Conservation (phyloP, 352 stramenopile species). For the Phytopythium cucurbitacearum region DNA sequence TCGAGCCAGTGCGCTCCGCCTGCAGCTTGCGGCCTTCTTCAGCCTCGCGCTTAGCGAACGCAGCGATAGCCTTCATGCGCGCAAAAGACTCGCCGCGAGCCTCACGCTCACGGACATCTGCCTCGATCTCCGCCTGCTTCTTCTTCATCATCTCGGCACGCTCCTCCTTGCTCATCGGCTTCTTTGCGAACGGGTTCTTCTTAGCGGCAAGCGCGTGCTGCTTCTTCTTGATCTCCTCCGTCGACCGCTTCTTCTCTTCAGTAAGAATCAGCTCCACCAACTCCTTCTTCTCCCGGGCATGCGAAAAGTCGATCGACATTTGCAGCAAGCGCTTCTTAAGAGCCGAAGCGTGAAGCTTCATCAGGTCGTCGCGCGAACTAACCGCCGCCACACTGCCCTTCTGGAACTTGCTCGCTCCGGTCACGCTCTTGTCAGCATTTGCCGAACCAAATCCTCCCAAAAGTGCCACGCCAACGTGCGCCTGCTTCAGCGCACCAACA, state of each 20-base stretch:
- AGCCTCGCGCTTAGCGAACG: constrained; percentile 80
- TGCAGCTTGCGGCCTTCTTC: constrained; percentile 64
- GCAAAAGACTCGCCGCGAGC: constrained; percentile 85
- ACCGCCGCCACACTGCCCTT: constrained; percentile 48
- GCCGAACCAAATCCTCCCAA: constrained; percentile 79
- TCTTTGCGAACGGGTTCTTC: constrained; percentile 54
- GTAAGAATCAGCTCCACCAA: constrained; percentile 74
- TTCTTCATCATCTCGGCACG: constrained; percentile 79
- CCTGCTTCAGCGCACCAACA: constrained; percentile 93
- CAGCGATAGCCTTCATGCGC: constrained; percentile 80
- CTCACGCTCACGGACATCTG: constrained; percentile 68
- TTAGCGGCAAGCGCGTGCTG: constrained; percentile 35
- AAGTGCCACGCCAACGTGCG: constrained; percentile 82
- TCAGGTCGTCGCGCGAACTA: constrained; percentile 60
- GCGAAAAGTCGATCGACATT: constrained; percentile 57
- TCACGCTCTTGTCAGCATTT: constrained; percentile 86
- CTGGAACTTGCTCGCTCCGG: constrained; percentile 68
- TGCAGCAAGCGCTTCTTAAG: constrained; percentile 76
- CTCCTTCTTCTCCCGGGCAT: constrained; percentile 79
- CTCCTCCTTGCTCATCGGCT: constrained; percentile 69
- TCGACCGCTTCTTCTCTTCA: constrained; percentile 53
- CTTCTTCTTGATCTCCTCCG: constrained; percentile 59
- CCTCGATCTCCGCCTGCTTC: constrained; percentile 80
- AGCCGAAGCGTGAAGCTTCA: constrained; percentile 85
- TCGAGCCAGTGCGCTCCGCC: constrained; percentile 65